phyloP scores from a whole-genome alignment of 202 grass and related monocot genomes.

The Miscanthus sacchariflorus region DNA sequence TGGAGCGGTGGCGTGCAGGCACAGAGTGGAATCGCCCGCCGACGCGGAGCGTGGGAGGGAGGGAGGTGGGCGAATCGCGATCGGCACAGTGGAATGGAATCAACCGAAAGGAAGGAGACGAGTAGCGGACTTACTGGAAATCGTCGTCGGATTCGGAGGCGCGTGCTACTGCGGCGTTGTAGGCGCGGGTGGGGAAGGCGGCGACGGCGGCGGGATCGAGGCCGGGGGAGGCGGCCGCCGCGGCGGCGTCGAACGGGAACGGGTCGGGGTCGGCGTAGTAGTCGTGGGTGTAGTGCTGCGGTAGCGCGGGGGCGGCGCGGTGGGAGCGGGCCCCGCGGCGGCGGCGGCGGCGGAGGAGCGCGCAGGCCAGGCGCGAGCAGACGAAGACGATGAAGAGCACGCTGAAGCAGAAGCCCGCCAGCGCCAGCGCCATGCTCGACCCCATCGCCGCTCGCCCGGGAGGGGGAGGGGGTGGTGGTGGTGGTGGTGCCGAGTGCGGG shows the following conservation, averaged over 20 bases:
- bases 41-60: too few relatives aligned
- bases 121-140: conserved; percentile 32
- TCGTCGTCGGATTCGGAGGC: neutral
- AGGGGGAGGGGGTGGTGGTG: too few relatives aligned
- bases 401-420: conserved; percentile 87
- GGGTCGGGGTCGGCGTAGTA: neutral
- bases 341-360: conserved; percentile 56
- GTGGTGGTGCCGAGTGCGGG: too few relatives aligned
- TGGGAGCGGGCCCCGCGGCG: conserved; percentile 26
- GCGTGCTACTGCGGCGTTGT: neutral
- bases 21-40: neutral
- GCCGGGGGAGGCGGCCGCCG: neutral
- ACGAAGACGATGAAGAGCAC: conserved; percentile 92
- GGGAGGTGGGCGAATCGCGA: conserved; percentile 2
- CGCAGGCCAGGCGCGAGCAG: conserved; percentile 88
- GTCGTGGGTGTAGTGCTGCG: neutral
- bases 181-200: conserved; percentile 64
- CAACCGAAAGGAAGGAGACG: too few relatives aligned
- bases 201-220: conserved; percentile 72
- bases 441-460: conserved; percentile 34
- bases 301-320: conserved; percentile 30
- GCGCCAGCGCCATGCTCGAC: conserved; percentile 83
- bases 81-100: neutral
- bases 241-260: conserved; percentile 43
- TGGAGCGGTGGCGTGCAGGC: neutral